Conservation (phyloP, 257 asterid species). For the Ophiorrhiza pumila region DNA sequence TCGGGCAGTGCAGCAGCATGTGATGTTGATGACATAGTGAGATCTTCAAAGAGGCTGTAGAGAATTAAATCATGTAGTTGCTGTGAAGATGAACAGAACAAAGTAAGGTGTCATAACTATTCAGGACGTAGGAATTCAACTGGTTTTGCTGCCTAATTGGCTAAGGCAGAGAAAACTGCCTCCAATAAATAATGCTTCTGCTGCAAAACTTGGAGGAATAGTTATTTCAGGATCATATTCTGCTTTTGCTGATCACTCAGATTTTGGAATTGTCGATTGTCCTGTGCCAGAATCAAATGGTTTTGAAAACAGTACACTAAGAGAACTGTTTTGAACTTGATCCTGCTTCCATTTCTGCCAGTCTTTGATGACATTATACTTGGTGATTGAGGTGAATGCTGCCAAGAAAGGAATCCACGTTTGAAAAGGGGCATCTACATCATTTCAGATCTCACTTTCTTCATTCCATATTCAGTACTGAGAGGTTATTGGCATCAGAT, state of each 20-base stretch:
- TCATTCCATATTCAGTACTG: neutral
- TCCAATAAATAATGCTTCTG: slow-evolving; percentile 22
- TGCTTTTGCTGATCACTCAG: neutral
- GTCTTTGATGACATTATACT: neutral
- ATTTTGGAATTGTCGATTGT: neutral
- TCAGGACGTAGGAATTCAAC: slow-evolving; percentile 18
- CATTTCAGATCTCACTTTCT: neutral
- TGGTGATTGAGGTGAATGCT: neutral
- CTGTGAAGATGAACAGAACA: slow-evolving; percentile 15
- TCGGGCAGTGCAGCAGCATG: neutral
- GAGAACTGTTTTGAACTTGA: slow-evolving; percentile 30
- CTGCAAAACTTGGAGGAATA: neutral
- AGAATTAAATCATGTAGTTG: neutral
- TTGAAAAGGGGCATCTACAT: neutral
- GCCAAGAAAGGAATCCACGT: neutral
- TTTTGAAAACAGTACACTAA: slow-evolving; percentile 41
- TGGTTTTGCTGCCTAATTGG: slow-evolving; percentile 16
- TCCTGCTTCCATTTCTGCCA: slow-evolving; percentile 28
- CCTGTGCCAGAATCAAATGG: slow-evolving; percentile 58
- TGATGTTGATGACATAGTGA: neutral
- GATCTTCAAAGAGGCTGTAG: neutral
- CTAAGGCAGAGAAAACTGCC: slow-evolving; percentile 21
- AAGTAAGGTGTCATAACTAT: slow-evolving; percentile 12
- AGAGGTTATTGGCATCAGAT: neutral
- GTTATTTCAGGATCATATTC: neutral